Evolutionary conservation across 1,139 yeast genomes (phyloP).

Genomic region (Pichia sp.): DNA sequence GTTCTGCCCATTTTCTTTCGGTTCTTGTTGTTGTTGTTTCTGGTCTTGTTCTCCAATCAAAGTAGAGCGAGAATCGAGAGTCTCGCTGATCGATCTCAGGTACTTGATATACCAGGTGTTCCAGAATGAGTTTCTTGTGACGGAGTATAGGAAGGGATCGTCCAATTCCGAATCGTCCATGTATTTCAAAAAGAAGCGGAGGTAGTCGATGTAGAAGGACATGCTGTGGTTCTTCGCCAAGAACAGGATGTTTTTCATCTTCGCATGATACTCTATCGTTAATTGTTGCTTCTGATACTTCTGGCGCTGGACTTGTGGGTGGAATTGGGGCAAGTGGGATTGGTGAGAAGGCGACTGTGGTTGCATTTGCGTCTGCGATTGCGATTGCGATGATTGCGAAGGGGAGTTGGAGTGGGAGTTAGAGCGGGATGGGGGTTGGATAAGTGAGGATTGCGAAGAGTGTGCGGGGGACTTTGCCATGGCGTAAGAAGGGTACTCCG

Average conservation of each 20-base stretch:
- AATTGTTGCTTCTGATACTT: constrained; percentile 5
- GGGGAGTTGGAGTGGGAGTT: background rate
- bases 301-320: background rate
- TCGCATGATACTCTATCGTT: constrained; percentile 5
- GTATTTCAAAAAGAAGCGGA: constrained; percentile 29
- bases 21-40: background rate
- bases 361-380: background rate
- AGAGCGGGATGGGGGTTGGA: background rate
- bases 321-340: background rate
- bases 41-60: background rate
- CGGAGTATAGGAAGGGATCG: constrained; percentile 30
- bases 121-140: constrained; percentile 30
- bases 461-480: no score
- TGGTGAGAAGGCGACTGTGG: background rate
- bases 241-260: background rate
- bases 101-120: constrained; percentile 26
- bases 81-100: constrained; percentile 9
- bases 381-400: background rate
- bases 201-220: constrained; percentile 27
- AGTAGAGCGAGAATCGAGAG: background rate
- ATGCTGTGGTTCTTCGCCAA: constrained; percentile 18
- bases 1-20: background rate
- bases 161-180: constrained; percentile 31
- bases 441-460: background rate
- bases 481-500: background rate